These are phyloP conservation scores for Cymodocea nodosa DNA, from an alignment of 116 monocot species.

Conservation along the genomic window DNA sequence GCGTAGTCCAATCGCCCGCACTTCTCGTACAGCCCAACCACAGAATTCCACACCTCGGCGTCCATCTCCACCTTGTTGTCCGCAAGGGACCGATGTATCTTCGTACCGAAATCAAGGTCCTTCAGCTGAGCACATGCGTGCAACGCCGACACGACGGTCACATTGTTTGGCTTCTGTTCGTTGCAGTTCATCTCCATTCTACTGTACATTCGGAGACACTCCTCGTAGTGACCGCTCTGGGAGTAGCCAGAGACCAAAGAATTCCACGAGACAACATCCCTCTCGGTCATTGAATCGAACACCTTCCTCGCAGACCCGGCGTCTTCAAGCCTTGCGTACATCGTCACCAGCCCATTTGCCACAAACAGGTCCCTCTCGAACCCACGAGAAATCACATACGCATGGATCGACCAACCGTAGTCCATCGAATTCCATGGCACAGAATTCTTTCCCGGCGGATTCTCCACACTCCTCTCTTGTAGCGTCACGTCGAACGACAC, in stretches of 20 bases:
- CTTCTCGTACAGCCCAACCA: conserved; percentile 67
- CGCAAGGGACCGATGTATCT: conserved; percentile 29
- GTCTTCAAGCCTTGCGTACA: conserved; percentile 51
- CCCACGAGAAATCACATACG: conserved; percentile 18
- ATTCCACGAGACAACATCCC: conserved; percentile 53
- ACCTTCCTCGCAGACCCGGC: conserved; percentile 26
- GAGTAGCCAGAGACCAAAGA: conserved; percentile 56
- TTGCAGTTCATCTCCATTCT: conserved; percentile 19
- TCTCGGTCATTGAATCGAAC: conserved; percentile 48
- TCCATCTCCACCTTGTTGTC: conserved; percentile 41
- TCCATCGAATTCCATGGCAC: background rate
- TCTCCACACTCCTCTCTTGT: background rate
- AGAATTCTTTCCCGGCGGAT: background rate
- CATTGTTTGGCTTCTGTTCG: conserved; percentile 31
- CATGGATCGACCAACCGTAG: conserved; percentile 19
- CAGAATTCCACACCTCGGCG: conserved; percentile 39
- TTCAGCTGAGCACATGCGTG: conserved; percentile 56
- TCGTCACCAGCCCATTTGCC: conserved; percentile 48
- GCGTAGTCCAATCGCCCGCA: conserved; percentile 68
- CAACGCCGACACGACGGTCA: conserved; percentile 44
- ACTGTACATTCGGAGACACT: conserved; percentile 34
- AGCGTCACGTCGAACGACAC: background rate
- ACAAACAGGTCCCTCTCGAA: conserved; percentile 39
- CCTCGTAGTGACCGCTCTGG: conserved; percentile 30
- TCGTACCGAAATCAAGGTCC: conserved; percentile 35